Evolutionary conservation across 2,329 filamentous ascomycete species (phyloP), one percentile per base, ranked within the genome.

Genomic region (Colletotrichum liaoningense): DNA sequence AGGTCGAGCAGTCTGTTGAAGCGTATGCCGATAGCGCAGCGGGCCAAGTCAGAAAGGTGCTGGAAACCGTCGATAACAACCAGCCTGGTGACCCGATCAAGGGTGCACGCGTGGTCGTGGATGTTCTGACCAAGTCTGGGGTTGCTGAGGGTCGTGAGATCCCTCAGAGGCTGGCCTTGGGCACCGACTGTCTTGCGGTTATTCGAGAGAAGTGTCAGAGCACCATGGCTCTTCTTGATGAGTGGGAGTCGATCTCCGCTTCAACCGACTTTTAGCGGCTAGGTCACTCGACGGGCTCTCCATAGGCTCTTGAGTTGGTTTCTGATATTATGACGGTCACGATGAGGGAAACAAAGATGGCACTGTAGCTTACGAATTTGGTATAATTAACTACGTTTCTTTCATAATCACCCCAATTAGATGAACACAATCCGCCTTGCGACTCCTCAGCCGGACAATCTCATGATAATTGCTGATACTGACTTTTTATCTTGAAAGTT

Each of bases 11-110:
- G 28, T 79, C 80, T 6, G 76, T 78, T 2, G 81, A 83, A 6
- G 80, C 76, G 0, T 84, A 83, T 63, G 76, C 78, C 2, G 80
- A 79, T 7, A 79, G 78, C 28, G 77, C 82, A 0, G 77, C 80
- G 9, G 81, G 80, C 0, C 63, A 76, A 57, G 63, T 68, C 33
- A 75, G 84, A 64, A 78, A 74, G 22, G 55, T 68, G 3, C 72
- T 89, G 38, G 78, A 79, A 3, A 55, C 57, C 3, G 79, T 80
- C 12, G 80, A 90, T 73, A 82, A 86, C 19, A 84, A 86, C 0
- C 89, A 92, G 80, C 84, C 82, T 0, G 90, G 90, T 0, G 89
- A 92, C 77, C 84, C 89, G 3, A 80, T 79, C 22, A 91, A 91
- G 81, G 90, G 87, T 0, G 81, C 82, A 8, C 83, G 80, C 69